Evolutionary conservation across 495 filamentous ascomycete genomes (phyloP), one percentile per base, ranked within the genome.

Genomic region (Podospora pseudocomata): DNA sequence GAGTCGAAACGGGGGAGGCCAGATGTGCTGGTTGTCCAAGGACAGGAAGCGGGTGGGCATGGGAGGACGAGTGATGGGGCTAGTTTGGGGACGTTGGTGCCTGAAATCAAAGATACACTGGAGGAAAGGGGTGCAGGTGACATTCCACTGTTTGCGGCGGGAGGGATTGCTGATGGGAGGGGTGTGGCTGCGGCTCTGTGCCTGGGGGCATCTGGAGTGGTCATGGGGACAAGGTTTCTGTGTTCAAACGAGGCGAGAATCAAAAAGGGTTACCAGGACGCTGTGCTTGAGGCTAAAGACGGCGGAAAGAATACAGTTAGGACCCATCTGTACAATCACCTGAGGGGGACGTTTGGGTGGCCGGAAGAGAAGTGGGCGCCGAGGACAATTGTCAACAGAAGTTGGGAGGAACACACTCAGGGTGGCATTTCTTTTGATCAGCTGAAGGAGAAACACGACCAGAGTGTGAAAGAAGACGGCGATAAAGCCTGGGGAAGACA

Each of bases 191-290:
- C 93, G 4, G 94, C 94, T 27, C 76, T 98, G 67, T 86, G 86
- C 7, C 84, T 97, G 20, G 94, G 94, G 2, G 94, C 94, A 0
- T 92, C 93, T 72, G 94, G 93, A 54, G 94, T 94, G 68, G 97
- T 95, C 76, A 92, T 96, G 92, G 92, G 92, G 15, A 97, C 93
- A 15, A 81, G 93, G 20, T 96, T 97, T 78, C 93, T 96, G 86
- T 91, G 89, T 73, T 92, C 91, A 3, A 83, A 90, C 9, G 92
- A 97, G 76, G 90, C 92, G 54, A 92, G 94, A 3, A 93, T 98
- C 65, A 91, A 94, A 73, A 77, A 88, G 66, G 95, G 93, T 54
- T 90, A 97, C 76, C 97, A 97, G 83, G 82, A 92, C 72, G 88
- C 92, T 69, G 97, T 97, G 73, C 90, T 97, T 2, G 74, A 82